Evolutionary conservation across 345 rosid genomes (phyloP), one percentile per base, ranked within the genome.

Genomic region (Salix caprea): DNA sequence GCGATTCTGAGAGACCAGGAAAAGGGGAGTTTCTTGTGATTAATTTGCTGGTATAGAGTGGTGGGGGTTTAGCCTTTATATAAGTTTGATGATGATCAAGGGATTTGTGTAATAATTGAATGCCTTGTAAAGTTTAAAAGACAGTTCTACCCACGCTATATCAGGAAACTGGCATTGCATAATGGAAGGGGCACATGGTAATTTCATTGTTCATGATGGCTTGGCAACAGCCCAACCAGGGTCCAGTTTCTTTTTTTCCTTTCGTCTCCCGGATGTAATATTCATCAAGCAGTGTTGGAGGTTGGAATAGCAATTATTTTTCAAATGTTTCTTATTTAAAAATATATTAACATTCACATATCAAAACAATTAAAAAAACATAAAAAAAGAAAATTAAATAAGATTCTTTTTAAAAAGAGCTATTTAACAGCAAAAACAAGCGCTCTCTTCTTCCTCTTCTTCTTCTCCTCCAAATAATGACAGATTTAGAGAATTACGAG

Each of bases 151-250:
- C 85, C 79, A 42, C 19, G 0, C 2, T 9, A n/a, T 1, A n/a
- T n/a, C 6, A 11, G 62, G 1, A 0, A 14, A 6, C 15, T 42
- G n/a, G 32, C 13, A 2, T 52, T 11, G 19, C 26, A 46, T 48
- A 7, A 19, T 11, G 30, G 5, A 30, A 32, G 75, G 77, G 8
- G 36, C 7, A 23, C 40, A 40, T 15, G 42, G 82, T 77, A 77
- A 75, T 77, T 81, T 60, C 4, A n/a, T 10, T 32, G 24, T 50
- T n/a, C 15, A 46, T 44, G 32, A 70, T 78, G 69, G 44, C 19
- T 79, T 80, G 88, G 79, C 84, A 73, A 75, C 85, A 79, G 76
- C 62, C 71, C 10, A 28, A 40, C 61, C n/a, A 74, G 64, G 46
- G 42, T 7, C 46, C 19, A 65, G 28, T 5, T 74, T 71, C 32